These are phyloP conservation scores for Colletotrichum lini DNA, from an alignment of 2,329 filamentous ascomycete genomes.

Conservation along the genomic window DNA sequence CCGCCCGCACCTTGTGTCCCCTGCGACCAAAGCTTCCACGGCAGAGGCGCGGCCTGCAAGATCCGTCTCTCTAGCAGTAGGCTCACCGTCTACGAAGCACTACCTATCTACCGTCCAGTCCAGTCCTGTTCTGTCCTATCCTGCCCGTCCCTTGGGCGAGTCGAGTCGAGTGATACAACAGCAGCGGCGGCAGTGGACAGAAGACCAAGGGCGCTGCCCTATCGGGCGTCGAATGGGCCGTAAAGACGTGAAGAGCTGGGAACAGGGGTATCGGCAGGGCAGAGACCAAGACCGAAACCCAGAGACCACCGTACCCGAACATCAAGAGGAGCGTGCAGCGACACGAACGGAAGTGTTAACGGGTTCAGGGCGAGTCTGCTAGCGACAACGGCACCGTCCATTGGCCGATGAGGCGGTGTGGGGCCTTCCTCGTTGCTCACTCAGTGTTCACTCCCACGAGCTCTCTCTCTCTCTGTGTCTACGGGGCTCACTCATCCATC, in stretches of 20 bases:
- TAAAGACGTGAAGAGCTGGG: neutral
- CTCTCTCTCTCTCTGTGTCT: neutral
- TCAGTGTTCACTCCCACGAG: neutral
- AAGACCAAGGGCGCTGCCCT: neutral
- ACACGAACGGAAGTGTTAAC: neutral
- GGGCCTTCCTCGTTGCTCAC: neutral
- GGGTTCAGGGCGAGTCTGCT: neutral
- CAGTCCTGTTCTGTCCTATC: no score
- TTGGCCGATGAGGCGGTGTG: neutral
- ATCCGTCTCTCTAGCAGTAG: neutral
- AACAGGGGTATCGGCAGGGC: constrained; percentile 5
- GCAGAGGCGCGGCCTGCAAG: neutral
- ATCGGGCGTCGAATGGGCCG: neutral
- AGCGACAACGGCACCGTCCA: neutral
- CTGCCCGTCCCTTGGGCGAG: no score
- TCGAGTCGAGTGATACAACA: no score
- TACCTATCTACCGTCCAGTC: no score
- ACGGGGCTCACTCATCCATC: neutral
- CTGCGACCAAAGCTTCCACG: neutral
- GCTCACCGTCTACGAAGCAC: no score
- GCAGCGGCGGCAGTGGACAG: neutral
- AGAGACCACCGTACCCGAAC: no score
- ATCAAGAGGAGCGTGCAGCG: neutral
- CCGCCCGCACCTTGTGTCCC: neutral
- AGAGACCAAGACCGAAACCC: neutral